Evolutionary conservation across 805 yeast genomes (phyloP), one percentile per base, ranked within the genome.

Genomic region (Lachancea meyersii): DNA sequence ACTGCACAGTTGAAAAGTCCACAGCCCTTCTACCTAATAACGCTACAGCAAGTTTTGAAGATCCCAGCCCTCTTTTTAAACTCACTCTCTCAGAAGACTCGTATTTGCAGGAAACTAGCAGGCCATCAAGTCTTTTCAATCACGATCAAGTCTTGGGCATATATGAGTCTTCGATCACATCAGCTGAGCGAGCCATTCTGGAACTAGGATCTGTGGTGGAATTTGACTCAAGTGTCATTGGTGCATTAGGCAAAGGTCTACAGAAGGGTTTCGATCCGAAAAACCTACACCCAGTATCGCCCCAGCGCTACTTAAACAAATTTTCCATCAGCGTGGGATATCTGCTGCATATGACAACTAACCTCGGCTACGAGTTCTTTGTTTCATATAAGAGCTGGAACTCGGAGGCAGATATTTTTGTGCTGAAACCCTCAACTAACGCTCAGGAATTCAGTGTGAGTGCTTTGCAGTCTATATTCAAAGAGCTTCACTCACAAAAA

Each of bases 161-260:
- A 2, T 89, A 83, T 64, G 98, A 93, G 59, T 65, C 87, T 5
- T 76, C 85, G 20, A 70, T 93, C 31, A 70, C 69, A 7, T 62
- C 86, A 0, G 67, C 74, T 3, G 91, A 87, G 46, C 68, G 96
- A 37, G 87, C 87, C 0, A 74, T 87, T 34, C 75, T 93, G 49
- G 82, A 82, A 24, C 65, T 93, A 14, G 97, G 98, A 3, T 70
- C 80, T 19, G 70, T 77, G 13, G 83, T 89, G 17, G 71, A 71
- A 13, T 82, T 89, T 49, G 86, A 79, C 48, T 81, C 82, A 35
- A 68, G 77, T 1, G 71, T 75, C 43, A 75, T 86, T n/a, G 96
- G 97, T 7, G 79, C 88, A 0, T 67, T 94, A 8, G 95, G 97
- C 6, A 77, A 75, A 53, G 95, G 96, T 22, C 66, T 93, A 44